Base-by-base conservation (phyloP, 345 rosid genomes). In the Brassica incana region DNA sequence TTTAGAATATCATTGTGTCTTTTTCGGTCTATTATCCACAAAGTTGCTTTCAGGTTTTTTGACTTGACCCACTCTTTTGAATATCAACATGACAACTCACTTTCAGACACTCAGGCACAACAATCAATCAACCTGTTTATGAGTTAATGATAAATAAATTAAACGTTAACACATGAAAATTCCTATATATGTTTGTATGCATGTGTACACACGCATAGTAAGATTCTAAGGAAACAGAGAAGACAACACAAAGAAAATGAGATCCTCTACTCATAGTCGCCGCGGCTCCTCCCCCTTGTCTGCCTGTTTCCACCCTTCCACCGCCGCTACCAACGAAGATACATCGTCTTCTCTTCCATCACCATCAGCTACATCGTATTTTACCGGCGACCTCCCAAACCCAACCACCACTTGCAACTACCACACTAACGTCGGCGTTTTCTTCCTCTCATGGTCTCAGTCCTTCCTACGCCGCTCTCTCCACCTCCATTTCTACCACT, bases 381-480 rank as follows among this genome's bases (percentile, higher is more conserved):
- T 40, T 52, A 48, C 69, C 64, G 69, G 61, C 23, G 85, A 88
- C 54, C 87, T 88, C 16, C 69, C 64, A 6, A 33, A 70, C 14
- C 67, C 68, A 4, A 78, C 73, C 20, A 84, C 89, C 40, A 90
- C 90, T 30, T 88, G 87, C 71, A 85, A 90, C 29, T 94, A 92
- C 91, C 85, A 88, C 58, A 92, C 95, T 48, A 84, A 76, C 35
- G 80, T 88, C 1, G 98, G 98, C 5, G 75, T 88, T 35, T 94
- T 92, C 82, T 91, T 95, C 65, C 93, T 94, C 54, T 88, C 97
- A 1, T 94, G 97, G 98, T 90, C 97, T 38, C 74, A 85, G 14
- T 69, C 85, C 65, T 85, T 90, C 73, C 78, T 91, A 30, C 89
- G 95, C 60, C 93, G 88, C 79, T 86, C 95, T 33, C 89, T 92